These are phyloP conservation scores for Eucalyptus lansdowneana DNA, from an alignment of 345 rosid species.

Conservation along the genomic window DNA sequence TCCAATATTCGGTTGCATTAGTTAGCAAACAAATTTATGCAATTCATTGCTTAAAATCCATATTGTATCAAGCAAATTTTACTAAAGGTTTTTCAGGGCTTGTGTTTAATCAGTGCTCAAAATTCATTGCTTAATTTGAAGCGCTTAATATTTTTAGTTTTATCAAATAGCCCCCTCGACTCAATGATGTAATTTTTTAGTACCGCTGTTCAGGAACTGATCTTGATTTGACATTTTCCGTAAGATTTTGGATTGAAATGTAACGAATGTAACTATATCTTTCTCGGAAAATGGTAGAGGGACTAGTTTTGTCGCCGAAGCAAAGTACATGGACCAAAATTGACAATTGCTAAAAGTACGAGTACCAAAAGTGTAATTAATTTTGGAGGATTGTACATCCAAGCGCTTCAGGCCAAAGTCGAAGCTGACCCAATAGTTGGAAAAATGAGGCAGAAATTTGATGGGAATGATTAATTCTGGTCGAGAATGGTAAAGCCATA, in stretches of 20 bases:
- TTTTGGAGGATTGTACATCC: not conserved
- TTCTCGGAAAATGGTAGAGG: no score
- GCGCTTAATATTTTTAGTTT: not conserved
- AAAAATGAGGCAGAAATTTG: not conserved
- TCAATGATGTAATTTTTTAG: not conserved
- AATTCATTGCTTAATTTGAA: not conserved
- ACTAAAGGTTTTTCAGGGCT: not conserved
- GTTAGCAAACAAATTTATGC: not conserved
- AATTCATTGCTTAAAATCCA: not conserved
- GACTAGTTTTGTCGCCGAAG: not conserved
- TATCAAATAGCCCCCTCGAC: not conserved
- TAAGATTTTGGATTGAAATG: not conserved
- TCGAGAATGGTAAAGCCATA: not conserved
- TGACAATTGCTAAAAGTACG: not conserved
- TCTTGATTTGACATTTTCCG: not conserved
- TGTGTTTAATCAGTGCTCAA: not conserved
- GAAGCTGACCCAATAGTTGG: not conserved
- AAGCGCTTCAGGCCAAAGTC: not conserved
- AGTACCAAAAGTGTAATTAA: not conserved
- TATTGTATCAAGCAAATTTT: not conserved
- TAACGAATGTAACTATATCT: not conserved
- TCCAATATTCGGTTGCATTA: not conserved
- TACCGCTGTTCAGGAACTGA: fast-evolving
- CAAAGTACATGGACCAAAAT: not conserved
- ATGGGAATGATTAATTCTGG: not conserved